Conservation (phyloP, 345 rosid genomes). For the Cardiospermum halicacabum region DNA sequence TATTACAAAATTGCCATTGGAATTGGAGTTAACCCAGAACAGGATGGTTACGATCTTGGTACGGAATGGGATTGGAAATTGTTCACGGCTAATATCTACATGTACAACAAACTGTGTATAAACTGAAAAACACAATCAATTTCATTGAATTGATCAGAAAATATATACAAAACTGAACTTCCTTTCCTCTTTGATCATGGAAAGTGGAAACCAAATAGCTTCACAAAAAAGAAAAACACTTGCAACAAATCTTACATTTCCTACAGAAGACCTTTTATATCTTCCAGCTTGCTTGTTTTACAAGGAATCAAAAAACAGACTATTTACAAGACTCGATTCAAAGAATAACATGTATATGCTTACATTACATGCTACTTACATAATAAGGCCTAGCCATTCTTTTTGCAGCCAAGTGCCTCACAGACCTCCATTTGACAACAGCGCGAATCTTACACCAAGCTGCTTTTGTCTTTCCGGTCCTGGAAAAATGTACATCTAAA, state of each 20-base stretch:
- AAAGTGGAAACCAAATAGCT: too few relatives aligned
- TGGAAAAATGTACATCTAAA: slow-evolving; percentile 19
- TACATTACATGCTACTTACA: slow-evolving; percentile 15
- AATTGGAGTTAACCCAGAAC: too few relatives aligned
- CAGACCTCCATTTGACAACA: slow-evolving; percentile 34
- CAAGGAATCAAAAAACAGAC: neutral
- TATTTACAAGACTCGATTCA: neutral
- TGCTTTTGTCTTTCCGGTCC: slow-evolving; percentile 33
- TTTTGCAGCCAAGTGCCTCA: slow-evolving; percentile 27
- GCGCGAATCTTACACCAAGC: slow-evolving; percentile 78
- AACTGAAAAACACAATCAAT: neutral
- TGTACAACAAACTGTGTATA: neutral
- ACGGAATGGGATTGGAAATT: too few relatives aligned
- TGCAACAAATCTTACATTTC: neutral
- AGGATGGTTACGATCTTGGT: too few relatives aligned
- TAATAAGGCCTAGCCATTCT: slow-evolving; percentile 24
- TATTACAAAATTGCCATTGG: slow-evolving; percentile 38
- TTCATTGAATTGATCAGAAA: neutral
- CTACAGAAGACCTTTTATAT: slow-evolving; percentile 9
- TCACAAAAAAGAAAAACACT: neutral
- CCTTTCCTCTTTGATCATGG: neutral
- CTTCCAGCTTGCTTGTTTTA: slow-evolving; percentile 2
- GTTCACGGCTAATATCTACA: too few relatives aligned
- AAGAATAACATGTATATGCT: slow-evolving; percentile 4
- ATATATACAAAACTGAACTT: neutral